These are phyloP conservation scores for Kazachstania bromeliacearum DNA, from an alignment of 805 yeast genomes.

Conservation along the genomic window DNA sequence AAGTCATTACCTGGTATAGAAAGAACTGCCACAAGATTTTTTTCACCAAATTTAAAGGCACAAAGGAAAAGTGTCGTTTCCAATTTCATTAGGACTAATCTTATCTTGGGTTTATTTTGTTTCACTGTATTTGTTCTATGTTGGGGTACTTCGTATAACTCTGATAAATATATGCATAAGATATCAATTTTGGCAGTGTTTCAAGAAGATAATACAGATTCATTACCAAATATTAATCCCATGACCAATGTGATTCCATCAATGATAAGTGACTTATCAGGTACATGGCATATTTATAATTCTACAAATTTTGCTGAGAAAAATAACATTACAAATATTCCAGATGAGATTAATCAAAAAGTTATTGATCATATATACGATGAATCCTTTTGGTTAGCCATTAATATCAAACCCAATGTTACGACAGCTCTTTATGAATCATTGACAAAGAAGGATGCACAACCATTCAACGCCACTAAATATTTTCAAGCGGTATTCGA, in stretches of 20 bases:
- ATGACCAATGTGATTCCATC: slow-evolving; percentile 3
- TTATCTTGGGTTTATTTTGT: slow-evolving; percentile 16
- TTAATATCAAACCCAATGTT: slow-evolving; percentile 45
- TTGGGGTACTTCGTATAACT: slow-evolving; percentile 31
- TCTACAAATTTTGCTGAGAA: slow-evolving; percentile 17
- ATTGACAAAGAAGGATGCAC: slow-evolving; percentile 11
- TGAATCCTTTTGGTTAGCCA: slow-evolving; percentile 56
- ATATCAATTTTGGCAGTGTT: slow-evolving; percentile 26
- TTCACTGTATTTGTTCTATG: slow-evolving; percentile 21
- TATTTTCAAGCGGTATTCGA: slow-evolving; percentile 41
- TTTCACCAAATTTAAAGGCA: slow-evolving; percentile 7
- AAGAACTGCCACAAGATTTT: not conserved
- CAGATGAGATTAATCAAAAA: slow-evolving; percentile 27
- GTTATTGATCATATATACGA: slow-evolving; percentile 39
- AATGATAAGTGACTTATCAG: slow-evolving; percentile 5
- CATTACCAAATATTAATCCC: too few relatives aligned
- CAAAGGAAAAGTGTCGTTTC: slow-evolving; percentile 6
- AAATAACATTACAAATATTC: slow-evolving; percentile 7
- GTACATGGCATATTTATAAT: slow-evolving; percentile 27
- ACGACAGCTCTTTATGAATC: slow-evolving; percentile 26
- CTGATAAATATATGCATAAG: slow-evolving; percentile 13
- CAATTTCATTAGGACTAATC: slow-evolving; percentile 4
- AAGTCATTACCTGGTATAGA: too few relatives aligned
- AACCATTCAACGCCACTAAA: slow-evolving; percentile 14
- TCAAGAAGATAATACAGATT: too few relatives aligned